A percentile compares a stretch with the other conserved stretches of the same genome.
phyloP scores from a whole-genome alignment of 495 filamentous ascomycete species.

The Aspergillus saccharolyticus region DNA sequence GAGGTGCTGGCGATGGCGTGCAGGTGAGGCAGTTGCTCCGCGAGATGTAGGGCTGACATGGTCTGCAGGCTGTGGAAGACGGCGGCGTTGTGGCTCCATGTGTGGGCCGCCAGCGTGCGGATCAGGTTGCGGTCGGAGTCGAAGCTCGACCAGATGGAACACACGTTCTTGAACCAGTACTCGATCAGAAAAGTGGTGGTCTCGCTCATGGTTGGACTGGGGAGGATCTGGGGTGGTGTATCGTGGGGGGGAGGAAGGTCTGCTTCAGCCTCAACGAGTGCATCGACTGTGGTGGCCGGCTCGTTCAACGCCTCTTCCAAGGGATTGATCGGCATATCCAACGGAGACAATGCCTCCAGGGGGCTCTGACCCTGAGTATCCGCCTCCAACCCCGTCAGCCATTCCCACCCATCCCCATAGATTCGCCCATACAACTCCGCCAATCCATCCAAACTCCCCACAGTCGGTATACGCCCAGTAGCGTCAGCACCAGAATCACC shows the following conservation, averaged over 20 bases:
- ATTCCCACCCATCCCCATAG: background rate
- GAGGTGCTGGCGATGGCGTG: background rate
- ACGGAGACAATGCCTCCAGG: no score
- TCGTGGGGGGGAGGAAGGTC: background rate
- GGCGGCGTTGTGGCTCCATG: background rate
- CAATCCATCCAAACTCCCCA: background rate
- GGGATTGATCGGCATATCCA: background rate
- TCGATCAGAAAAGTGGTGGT: background rate
- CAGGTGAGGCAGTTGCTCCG: constrained; percentile 1
- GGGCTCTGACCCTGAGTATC: no score
- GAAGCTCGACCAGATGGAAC: background rate
- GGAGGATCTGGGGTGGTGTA: background rate
- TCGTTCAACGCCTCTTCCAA: background rate
- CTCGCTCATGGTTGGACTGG: background rate
- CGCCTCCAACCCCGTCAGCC: background rate
- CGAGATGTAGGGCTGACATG: constrained; percentile 1
- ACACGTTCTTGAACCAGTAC: constrained; percentile 4
- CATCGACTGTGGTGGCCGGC: background rate
- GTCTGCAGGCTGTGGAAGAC: constrained; percentile 1
- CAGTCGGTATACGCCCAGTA: background rate
- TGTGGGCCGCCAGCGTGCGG: background rate
- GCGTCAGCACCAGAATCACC: no score
- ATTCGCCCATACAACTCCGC: background rate
- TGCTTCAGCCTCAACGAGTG: background rate
- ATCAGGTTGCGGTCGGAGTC: constrained; percentile 1